phyloP scores from a whole-genome alignment of 208 protist genomes.

The Vickermania spadyakhi region DNA sequence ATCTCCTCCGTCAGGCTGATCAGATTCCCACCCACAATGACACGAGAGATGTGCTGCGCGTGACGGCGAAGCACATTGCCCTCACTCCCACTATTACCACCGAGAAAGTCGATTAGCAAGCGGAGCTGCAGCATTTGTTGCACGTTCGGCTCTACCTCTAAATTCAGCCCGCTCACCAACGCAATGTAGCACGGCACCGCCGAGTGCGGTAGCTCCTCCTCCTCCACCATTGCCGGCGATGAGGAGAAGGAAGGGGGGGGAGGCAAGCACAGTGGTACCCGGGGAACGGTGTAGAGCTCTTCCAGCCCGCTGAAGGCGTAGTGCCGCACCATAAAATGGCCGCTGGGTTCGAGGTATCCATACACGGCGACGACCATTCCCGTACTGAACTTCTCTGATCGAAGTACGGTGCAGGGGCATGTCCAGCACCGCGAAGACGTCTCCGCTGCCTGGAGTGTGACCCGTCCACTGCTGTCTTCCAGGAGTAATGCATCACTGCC shows the following conservation, averaged over 20 bases:
- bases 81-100: constrained; percentile 34
- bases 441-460: constrained; percentile 22
- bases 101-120: constrained; percentile 74
- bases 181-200: constrained; percentile 67
- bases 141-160: constrained; percentile 11
- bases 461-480: constrained; percentile 77
- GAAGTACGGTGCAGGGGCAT: too few relatives aligned
- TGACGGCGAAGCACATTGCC: constrained; percentile 30
- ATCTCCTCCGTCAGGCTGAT: constrained; percentile 83
- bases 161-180: constrained; percentile 62
- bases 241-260: neutral
- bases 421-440: constrained; percentile 5
- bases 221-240: neutral
- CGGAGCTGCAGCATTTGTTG: constrained; percentile 34
- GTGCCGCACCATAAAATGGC: constrained; percentile 41
- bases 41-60: constrained; percentile 40
- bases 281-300: constrained; percentile 35
- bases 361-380: constrained; percentile 69
- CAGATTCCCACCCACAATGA: constrained; percentile 83
- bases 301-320: constrained; percentile 45
- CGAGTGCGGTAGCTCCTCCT: neutral
- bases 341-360: constrained; percentile 53
- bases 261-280: constrained; percentile 4
- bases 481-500: constrained; percentile 57
- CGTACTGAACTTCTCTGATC: constrained; percentile 54